Conservation (phyloP, 1,284 basidiomycete genomes). For the Cerrena zonata region DNA sequence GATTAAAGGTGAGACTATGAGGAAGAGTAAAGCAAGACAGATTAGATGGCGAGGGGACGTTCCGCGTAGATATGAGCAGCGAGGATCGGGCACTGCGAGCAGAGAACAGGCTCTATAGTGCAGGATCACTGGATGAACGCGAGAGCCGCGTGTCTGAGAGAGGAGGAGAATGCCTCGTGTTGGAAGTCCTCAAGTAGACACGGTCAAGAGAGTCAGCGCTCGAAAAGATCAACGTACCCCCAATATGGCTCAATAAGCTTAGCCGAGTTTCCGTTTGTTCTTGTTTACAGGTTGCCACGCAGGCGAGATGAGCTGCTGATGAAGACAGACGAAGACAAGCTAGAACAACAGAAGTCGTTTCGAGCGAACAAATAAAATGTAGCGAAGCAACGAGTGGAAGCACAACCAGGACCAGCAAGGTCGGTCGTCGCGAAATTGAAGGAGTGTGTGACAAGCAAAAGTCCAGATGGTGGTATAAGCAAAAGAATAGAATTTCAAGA, state of each 20-base stretch:
- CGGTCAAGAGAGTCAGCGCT: conserved; percentile 7
- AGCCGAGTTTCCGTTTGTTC: conserved; percentile 9
- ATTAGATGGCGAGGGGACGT: conserved; percentile 24
- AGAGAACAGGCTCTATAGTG: conserved; percentile 24
- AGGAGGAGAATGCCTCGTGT: conserved; percentile 29
- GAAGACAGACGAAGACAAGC: not conserved
- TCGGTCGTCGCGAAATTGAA: not conserved
- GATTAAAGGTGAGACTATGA: conserved; percentile 11
- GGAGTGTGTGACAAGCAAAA: not conserved
- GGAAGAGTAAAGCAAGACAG: conserved; percentile 7
- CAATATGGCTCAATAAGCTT: conserved; percentile 8
- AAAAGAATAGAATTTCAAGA: not conserved
- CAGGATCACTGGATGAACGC: conserved; percentile 30
- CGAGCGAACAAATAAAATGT: not conserved
- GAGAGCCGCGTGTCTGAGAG: conserved; percentile 30
- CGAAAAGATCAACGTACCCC: conserved; percentile 14
- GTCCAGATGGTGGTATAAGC: not conserved
- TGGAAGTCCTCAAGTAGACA: conserved; percentile 11
- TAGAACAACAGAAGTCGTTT: no score
- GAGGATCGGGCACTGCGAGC: conserved; percentile 24
- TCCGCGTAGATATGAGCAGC: conserved; percentile 18
- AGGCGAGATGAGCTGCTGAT: not conserved
- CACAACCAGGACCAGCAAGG: not conserved
- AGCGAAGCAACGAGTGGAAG: no score
- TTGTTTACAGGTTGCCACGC: conserved; percentile 1